Conservation (phyloP, 305 asterid genomes). For the Solanum hybrid region DNA sequence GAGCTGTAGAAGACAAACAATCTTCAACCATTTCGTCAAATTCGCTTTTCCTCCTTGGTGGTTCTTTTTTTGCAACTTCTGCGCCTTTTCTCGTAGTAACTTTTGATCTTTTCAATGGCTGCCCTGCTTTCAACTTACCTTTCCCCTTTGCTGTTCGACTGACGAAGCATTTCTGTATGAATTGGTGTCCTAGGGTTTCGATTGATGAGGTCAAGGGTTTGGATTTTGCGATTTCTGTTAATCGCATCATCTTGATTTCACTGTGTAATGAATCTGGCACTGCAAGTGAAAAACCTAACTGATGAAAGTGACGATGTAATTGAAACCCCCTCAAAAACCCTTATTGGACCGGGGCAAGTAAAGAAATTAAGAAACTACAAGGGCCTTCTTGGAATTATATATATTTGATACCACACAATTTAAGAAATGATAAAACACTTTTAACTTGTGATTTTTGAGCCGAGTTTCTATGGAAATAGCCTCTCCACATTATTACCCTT, state of each 20-base stretch:
- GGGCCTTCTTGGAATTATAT: too few relatives aligned
- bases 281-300: background rate
- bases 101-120: slow-evolving; percentile 51
- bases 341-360: too few relatives aligned
- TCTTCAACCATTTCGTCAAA: slow-evolving; percentile 56
- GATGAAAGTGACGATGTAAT: background rate
- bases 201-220: slow-evolving; percentile 31
- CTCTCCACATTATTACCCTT: too few relatives aligned
- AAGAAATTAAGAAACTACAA: too few relatives aligned
- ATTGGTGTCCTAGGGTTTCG: slow-evolving; percentile 38
- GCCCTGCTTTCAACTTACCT: slow-evolving; percentile 52
- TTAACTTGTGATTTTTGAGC: too few relatives aligned
- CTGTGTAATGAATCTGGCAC: background rate
- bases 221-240: slow-evolving; percentile 33
- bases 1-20: slow-evolving; percentile 56
- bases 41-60: slow-evolving; percentile 48
- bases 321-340: too few relatives aligned
- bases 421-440: too few relatives aligned
- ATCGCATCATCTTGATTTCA: slow-evolving; percentile 39
- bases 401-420: too few relatives aligned
- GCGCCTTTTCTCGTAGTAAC: slow-evolving; percentile 53
- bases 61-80: slow-evolving; percentile 29
- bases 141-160: slow-evolving; percentile 92
- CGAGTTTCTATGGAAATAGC: too few relatives aligned
- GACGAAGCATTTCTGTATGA: slow-evolving; percentile 64